Evolutionary conservation across 1,284 basidiomycete species (phyloP).

Genomic region (Ceratobasidium papillatum): DNA sequence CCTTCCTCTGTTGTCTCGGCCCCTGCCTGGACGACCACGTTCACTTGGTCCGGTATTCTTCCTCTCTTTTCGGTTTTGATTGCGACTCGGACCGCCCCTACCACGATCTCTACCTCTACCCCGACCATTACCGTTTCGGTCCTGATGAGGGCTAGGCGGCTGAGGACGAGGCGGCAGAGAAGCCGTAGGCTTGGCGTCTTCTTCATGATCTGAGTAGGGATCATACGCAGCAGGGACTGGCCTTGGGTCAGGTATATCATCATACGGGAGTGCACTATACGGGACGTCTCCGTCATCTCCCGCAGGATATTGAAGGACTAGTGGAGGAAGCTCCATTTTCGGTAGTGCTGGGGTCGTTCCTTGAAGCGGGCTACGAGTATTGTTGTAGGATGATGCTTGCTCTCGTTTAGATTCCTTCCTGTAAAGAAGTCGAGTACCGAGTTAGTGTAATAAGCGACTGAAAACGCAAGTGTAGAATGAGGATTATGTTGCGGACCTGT

Average conservation of each 20-base stretch:
- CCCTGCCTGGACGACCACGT: slow-evolving; percentile 43
- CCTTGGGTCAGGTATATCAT: slow-evolving; percentile 26
- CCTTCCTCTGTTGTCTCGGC: slow-evolving; percentile 51
- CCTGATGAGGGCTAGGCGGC: slow-evolving; percentile 15
- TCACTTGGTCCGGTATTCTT: slow-evolving; percentile 12
- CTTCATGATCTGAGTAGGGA: slow-evolving; percentile 24
- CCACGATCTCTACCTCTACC: slow-evolving; percentile 18
- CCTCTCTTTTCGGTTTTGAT: slow-evolving; percentile 20
- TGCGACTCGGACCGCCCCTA: slow-evolving; percentile 29
- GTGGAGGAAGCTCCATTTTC: slow-evolving; percentile 3
- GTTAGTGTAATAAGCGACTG: neutral
- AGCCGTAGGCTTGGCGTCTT: slow-evolving; percentile 7
- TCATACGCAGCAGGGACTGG: slow-evolving; percentile 43
- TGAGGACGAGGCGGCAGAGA: slow-evolving; percentile 3
- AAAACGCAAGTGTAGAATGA: neutral
- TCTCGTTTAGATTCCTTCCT: slow-evolving; percentile 34
- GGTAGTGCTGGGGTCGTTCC: slow-evolving; percentile 30
- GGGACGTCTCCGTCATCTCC: slow-evolving; percentile 35
- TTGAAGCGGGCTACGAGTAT: neutral
- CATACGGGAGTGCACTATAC: slow-evolving; percentile 27
- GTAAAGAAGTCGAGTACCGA: neutral
- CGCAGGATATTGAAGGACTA: slow-evolving; percentile 12
- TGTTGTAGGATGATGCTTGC: slow-evolving; percentile 1
- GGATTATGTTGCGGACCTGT: slow-evolving; percentile 32
- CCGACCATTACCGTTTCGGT: neutral